Conservation (phyloP, 2,329 filamentous ascomycete genomes). For the Periconia digitata region DNA sequence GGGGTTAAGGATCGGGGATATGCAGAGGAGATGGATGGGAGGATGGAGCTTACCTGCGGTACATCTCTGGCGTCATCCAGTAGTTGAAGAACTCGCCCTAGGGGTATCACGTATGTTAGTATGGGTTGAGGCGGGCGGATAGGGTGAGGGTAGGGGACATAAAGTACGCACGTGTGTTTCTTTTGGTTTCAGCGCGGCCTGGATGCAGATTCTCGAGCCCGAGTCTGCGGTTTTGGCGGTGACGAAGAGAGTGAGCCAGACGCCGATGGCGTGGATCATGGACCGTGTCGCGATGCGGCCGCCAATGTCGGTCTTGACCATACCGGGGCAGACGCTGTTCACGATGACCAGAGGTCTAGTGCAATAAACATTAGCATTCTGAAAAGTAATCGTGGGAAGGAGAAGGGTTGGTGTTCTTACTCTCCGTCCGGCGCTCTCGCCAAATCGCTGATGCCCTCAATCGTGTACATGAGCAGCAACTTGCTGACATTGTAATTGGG, state of each 20-base stretch:
- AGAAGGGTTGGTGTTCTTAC: constrained; percentile 8
- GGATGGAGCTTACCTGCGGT: constrained; percentile 7
- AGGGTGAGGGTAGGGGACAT: background rate
- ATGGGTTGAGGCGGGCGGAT: background rate
- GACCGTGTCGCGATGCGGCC: constrained; percentile 6
- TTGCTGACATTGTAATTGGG: constrained; percentile 13
- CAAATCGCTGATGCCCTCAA: constrained; percentile 8
- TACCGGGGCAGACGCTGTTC: constrained; percentile 12
- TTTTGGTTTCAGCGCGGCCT: constrained; percentile 8
- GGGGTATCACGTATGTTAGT: background rate
- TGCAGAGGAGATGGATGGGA: background rate
- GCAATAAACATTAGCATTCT: background rate
- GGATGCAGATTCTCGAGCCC: constrained; percentile 9
- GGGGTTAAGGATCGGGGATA: background rate
- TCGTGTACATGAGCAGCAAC: constrained; percentile 11
- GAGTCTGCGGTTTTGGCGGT: constrained; percentile 12
- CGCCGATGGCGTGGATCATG: constrained; percentile 3
- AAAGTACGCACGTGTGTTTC: constrained; percentile 10
- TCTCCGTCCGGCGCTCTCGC: constrained; percentile 10
- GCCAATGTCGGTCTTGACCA: constrained; percentile 12
- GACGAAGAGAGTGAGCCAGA: constrained; percentile 4
- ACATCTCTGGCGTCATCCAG: constrained; percentile 8
- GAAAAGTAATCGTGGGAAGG: background rate
- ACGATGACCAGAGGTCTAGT: constrained; percentile 9
- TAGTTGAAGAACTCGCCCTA: constrained; percentile 14